Evolutionary conservation across 306 rosid genomes (phyloP).

Genomic region (Vicia sativa): DNA sequence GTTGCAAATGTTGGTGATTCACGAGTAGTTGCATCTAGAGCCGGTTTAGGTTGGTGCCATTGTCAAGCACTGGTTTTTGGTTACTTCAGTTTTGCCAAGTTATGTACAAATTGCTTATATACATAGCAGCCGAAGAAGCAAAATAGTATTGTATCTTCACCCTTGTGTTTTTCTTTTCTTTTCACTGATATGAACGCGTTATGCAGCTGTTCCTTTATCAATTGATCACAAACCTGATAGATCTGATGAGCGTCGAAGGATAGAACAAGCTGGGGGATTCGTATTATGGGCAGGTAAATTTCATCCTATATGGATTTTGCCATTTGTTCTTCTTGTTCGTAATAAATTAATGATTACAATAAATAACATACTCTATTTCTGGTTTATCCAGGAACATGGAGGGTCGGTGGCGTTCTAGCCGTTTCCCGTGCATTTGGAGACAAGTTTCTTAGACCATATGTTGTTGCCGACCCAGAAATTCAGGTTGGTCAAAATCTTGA

Average conservation of each 20-base stretch:
- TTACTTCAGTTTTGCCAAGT: constrained; percentile 21
- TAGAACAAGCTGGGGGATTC: constrained; percentile 91
- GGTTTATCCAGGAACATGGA: constrained; percentile 77
- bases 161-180: constrained; percentile 11
- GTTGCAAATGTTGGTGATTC: constrained; percentile 98
- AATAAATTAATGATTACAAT: not conserved
- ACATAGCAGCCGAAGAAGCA: constrained; percentile 10
- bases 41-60: constrained; percentile 77
- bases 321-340: constrained; percentile 8
- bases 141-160: not conserved
- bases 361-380: constrained; percentile 24
- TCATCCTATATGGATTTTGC: constrained; percentile 13
- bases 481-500: constrained; percentile 51
- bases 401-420: constrained; percentile 94
- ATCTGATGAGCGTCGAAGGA: constrained; percentile 81
- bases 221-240: constrained; percentile 91
- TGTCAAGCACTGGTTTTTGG: constrained; percentile 28
- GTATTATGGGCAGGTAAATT: constrained; percentile 82
- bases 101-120: constrained; percentile 15
- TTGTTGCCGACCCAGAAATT: constrained; percentile 93
- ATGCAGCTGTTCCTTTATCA: constrained; percentile 76
- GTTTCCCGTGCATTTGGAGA: constrained; percentile 97
- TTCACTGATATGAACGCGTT: constrained; percentile 29
- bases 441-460: constrained; percentile 76
- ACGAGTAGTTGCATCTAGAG: constrained; percentile 83